A percentile compares a stretch with the other conserved stretches of the same genome.
phyloP scores from a whole-genome alignment of 2,329 filamentous ascomycete genomes.

The Fusarium albosuccineum region DNA sequence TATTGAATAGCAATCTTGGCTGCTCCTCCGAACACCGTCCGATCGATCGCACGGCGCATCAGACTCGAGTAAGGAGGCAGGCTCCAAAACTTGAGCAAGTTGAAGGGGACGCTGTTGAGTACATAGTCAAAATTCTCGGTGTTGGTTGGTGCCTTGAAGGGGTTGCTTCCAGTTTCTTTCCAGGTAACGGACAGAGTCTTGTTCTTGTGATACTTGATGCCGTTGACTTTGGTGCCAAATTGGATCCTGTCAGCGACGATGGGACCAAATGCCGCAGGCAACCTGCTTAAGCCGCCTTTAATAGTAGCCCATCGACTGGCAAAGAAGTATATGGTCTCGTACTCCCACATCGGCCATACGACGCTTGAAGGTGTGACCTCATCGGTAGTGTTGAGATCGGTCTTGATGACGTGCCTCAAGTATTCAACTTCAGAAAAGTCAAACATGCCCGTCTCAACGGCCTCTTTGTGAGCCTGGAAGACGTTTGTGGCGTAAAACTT shows the following conservation, averaged over 20 bases:
- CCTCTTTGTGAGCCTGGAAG: constrained; percentile 55
- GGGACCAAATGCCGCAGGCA: constrained; percentile 10
- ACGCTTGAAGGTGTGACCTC: not conserved
- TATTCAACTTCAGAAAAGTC: constrained; percentile 67
- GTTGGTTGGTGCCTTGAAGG: constrained; percentile 45
- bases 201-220: constrained; percentile 4
- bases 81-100: constrained; percentile 72
- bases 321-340: constrained; percentile 25
- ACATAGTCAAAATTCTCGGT: constrained; percentile 53
- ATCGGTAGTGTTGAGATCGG: constrained; percentile 57
- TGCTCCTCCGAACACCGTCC: constrained; percentile 55
- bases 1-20: constrained; percentile 57
- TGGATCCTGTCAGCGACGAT: not conserved
- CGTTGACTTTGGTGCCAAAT: constrained; percentile 17
- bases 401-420: constrained; percentile 63
- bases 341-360: constrained; percentile 48
- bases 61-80: constrained; percentile 56
- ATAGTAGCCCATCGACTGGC: constrained; percentile 32
- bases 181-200: constrained; percentile 29
- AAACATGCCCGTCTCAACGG: constrained; percentile 29
- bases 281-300: constrained; percentile 11
- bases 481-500: constrained; percentile 55
- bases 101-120: constrained; percentile 59
- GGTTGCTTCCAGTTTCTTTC: constrained; percentile 38
- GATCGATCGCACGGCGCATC: constrained; percentile 63